Conservation (phyloP, 2,329 filamentous ascomycete species). For the Trichoderma koningiopsis region DNA sequence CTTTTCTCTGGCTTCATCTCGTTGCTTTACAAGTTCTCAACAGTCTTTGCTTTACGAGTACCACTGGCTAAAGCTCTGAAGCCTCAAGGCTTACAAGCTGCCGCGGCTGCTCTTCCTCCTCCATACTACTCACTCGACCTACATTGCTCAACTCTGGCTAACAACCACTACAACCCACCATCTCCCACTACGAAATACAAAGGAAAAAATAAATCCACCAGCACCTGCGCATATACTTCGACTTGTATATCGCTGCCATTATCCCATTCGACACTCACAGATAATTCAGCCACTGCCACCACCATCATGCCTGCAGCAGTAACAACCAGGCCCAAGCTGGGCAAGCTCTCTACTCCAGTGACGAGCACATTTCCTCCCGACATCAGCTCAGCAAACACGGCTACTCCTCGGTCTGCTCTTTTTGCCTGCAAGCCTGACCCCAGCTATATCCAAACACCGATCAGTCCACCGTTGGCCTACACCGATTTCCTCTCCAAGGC, state of each 20-base stretch:
- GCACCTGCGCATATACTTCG: not conserved
- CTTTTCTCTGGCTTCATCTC: conserved; percentile 26
- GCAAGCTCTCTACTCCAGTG: conserved; percentile 63
- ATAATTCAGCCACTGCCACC: conserved; percentile 26
- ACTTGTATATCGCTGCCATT: not conserved
- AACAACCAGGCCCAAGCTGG: conserved; percentile 58
- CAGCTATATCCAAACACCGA: conserved; percentile 78
- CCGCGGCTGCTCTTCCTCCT: conserved; percentile 13
- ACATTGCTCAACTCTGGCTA: conserved; percentile 4
- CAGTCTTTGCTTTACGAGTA: conserved; percentile 10
- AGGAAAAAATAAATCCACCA: conserved; percentile 12
- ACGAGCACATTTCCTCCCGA: conserved; percentile 64
- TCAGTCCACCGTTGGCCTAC: conserved; percentile 87
- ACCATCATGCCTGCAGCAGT: conserved; percentile 50
- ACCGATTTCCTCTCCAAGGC: conserved; percentile 84
- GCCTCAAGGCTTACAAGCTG: conserved; percentile 24
- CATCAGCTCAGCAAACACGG: conserved; percentile 62
- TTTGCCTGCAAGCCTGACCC: conserved; percentile 46
- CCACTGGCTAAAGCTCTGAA: conserved; percentile 15
- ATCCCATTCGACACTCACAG: not conserved
- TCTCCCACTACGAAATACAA: not conserved
- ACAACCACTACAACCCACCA: not conserved
- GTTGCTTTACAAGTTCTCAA: conserved; percentile 15
- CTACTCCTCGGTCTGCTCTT: conserved; percentile 64
- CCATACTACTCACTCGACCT: not conserved